Evolutionary conservation across 768 basidiomycete species (phyloP).

Genomic region (Trametes elegans): DNA sequence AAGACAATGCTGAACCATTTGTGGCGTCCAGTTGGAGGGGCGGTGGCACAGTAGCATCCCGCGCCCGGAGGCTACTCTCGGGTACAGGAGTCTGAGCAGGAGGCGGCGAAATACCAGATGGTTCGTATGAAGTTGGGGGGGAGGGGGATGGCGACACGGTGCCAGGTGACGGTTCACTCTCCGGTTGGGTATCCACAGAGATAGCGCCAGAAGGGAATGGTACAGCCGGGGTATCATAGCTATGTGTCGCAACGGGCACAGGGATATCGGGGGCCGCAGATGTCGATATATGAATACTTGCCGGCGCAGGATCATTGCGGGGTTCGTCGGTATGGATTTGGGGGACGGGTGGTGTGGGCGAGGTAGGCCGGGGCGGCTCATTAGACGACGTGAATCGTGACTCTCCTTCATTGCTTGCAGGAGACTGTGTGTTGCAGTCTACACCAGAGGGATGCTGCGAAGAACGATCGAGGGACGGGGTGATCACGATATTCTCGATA

Average conservation of each 20-base stretch:
- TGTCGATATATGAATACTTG: neutral
- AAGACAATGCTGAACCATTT: slow-evolving; percentile 2
- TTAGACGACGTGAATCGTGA: too few species aligned
- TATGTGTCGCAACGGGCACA: neutral
- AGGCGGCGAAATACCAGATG: neutral
- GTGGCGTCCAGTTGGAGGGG: slow-evolving; percentile 8
- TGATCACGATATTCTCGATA: slow-evolving; percentile 7
- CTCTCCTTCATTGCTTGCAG: too few species aligned
- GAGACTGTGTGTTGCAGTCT: too few species aligned
- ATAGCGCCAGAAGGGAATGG: neutral
- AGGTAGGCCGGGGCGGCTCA: too few species aligned
- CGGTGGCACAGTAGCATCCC: neutral
- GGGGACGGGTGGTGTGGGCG: too few species aligned
- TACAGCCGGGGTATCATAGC: neutral
- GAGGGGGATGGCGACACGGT: too few species aligned
- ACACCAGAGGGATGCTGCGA: neutral
- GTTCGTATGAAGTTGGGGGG: too few species aligned
- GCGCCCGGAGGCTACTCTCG: neutral
- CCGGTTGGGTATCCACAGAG: neutral
- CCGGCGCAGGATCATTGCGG: neutral
- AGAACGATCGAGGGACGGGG: neutral
- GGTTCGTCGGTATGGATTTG: too few species aligned
- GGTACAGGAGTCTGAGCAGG: too few species aligned
- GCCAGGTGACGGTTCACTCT: too few species aligned
- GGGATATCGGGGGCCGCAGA: neutral